Base-by-base conservation (phyloP, 1,284 basidiomycete species). In the Tilletia walkeri region DNA sequence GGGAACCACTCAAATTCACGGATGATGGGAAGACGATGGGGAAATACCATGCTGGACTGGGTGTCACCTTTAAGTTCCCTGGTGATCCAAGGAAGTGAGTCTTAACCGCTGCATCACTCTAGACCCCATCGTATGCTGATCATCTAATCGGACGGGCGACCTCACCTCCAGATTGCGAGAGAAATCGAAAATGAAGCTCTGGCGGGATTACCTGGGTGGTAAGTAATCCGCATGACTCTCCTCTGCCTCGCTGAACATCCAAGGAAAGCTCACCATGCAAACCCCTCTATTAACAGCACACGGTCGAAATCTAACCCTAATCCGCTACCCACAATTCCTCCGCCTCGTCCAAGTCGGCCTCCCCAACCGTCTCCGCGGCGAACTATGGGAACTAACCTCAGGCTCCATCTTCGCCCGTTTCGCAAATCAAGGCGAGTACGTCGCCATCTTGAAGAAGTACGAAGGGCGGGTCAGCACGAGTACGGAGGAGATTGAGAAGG, bases 401-500 rank as follows among this genome's bases (percentile, higher is more conserved):
- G 96, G 96, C 0, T 96, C 95, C 0, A 87, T 98, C 70, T 78
- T 90, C 84, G 89, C 96, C 36, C 93, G 96, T 10, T 94, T 93
- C 79, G 87, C 89, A 61, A 91, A 96, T 75, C 93, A 92, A 1
- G 92, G 94, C 20, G 88, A 89, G 75, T 99, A 97, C 83, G 87
- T 89, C n/a, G 86, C 88, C 4, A 87, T 98, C 38, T 85, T 97
- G 7, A 88, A 89, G 67, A 89, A 93, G 68, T 91, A 95, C 83
- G 87, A 88, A 69, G 94, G 93, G 12, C 88, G 90, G 71, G 89
- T 89, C 30, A 94, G 89, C 67, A 92, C 92, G 7, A 94, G 93
- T 78, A 96, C 95, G 0, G 96, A 99, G 83, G 96, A 99, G 84
- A 99, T 99, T 66, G 96, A 99, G 85, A 99, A 99, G 85, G 96